A percentile compares a stretch with the other conserved stretches of the same genome.
These are phyloP conservation scores for Ilex paraguariensis DNA, from an alignment of 305 asterid genomes.

Conservation along the genomic window DNA sequence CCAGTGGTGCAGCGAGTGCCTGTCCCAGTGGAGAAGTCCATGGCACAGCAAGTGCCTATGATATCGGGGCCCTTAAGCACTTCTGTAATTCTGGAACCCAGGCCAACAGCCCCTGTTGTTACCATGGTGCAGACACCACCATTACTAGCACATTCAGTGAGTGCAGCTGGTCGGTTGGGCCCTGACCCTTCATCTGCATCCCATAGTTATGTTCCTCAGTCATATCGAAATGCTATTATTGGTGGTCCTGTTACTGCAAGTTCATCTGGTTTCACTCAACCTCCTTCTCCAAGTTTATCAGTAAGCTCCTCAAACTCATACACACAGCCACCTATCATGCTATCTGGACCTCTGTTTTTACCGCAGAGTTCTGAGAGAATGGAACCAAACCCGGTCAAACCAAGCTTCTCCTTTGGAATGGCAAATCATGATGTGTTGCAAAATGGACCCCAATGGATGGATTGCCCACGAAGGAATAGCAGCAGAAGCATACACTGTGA, in stretches of 20 bases:
- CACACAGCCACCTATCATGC: not conserved
- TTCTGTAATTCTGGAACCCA: not conserved
- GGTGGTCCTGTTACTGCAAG: not conserved
- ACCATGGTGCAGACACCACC: not conserved
- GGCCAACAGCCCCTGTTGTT: not conserved
- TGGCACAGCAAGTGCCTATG: not conserved
- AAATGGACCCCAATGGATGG: slow-evolving; percentile 3
- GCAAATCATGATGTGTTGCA: not conserved
- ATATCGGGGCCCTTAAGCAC: not conserved
- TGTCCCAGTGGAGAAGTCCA: not conserved
- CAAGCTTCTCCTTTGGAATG: slow-evolving; percentile 5
- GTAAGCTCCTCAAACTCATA: not conserved
- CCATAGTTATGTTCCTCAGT: slow-evolving; percentile 2
- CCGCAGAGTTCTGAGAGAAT: not conserved
- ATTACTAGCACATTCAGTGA: not conserved
- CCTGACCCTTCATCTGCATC: not conserved
- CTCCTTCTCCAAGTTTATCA: not conserved
- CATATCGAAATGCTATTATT: slow-evolving; percentile 2
- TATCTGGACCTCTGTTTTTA: not conserved
- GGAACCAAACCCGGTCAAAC: not conserved
- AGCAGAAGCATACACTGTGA: not conserved
- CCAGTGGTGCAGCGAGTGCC: not conserved
- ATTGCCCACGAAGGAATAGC: not conserved
- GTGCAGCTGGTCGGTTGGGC: slow-evolving; percentile 2
- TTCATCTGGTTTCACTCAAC: not conserved